Evolutionary conservation across 1,139 yeast genomes (phyloP).

Genomic region (Zygoascus meyerae): DNA sequence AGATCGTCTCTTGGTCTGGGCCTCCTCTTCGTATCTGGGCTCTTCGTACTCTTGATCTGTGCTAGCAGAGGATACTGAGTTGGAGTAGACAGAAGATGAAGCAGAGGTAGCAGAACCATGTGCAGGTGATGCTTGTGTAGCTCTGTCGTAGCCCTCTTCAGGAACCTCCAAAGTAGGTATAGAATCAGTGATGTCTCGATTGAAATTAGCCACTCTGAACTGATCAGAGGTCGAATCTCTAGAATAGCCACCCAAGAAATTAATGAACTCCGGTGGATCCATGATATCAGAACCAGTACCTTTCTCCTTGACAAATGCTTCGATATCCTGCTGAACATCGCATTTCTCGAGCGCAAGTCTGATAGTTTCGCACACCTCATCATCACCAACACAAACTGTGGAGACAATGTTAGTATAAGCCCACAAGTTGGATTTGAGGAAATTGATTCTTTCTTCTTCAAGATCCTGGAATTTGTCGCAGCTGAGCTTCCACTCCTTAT

Average conservation of each 20-base stretch:
- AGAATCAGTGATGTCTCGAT: constrained; percentile 18
- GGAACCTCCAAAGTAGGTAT: constrained; percentile 9
- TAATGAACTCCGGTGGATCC: constrained; percentile 51
- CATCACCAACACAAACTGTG: constrained; percentile 71
- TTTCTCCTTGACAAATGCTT: constrained; percentile 46
- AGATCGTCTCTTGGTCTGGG: constrained; percentile 27
- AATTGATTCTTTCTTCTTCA: constrained; percentile 74
- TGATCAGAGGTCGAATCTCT: constrained; percentile 25
- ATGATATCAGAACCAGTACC: constrained; percentile 65
- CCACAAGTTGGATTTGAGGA: constrained; percentile 73
- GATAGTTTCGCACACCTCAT: constrained; percentile 65
- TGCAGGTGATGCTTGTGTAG: constrained; percentile 5
- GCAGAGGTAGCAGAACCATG: constrained; percentile 22
- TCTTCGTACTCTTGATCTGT: constrained; percentile 18
- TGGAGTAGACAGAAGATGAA: constrained; percentile 30
- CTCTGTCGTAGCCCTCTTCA: constrained; percentile 1
- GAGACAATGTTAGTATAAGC: constrained; percentile 74
- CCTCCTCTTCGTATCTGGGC: constrained; percentile 5
- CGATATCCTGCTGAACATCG: constrained; percentile 56
- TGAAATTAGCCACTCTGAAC: constrained; percentile 32
- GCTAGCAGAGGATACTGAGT: constrained; percentile 27
- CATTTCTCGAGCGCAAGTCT: constrained; percentile 65
- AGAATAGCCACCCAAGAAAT: constrained; percentile 42
- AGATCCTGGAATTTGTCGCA: constrained; percentile 66
- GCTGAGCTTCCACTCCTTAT: constrained; percentile 70